A percentile compares a stretch with the other conserved stretches of the same genome.
Conservation (phyloP, 306 rosid species). For the Carpinus viminea region DNA sequence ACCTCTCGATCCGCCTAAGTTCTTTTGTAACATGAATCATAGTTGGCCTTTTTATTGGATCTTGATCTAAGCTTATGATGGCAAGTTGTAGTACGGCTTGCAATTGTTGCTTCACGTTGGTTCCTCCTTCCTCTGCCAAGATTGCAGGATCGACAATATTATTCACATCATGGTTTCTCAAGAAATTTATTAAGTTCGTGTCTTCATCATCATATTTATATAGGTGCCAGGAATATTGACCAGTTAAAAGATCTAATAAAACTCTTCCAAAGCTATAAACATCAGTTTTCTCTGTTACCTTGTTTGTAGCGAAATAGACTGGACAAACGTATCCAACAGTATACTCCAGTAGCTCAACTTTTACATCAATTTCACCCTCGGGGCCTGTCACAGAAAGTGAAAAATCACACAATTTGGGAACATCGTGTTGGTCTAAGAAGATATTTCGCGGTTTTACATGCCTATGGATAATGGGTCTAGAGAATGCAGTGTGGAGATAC, state of each 20-base stretch:
- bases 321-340: too few relatives aligned
- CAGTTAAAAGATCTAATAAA: background rate
- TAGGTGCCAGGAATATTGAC: background rate
- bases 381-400: constrained; percentile 11
- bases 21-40: background rate
- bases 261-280: constrained; percentile 9
- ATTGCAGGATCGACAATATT: background rate
- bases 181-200: background rate
- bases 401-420: constrained; percentile 13
- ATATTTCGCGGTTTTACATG: background rate
- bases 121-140: background rate
- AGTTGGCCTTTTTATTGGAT: background rate
- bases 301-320: background rate
- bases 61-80: background rate
- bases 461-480: constrained; percentile 11
- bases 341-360: background rate
- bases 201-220: background rate
- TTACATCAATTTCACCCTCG: constrained; percentile 3
- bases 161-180: background rate
- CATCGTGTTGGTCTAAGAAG: constrained; percentile 10
- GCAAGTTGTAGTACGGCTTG: background rate
- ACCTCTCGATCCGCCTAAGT: background rate
- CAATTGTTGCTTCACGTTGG: background rate
- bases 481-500: background rate
- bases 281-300: background rate